A percentile compares a stretch with the other conserved stretches of the same genome.
Evolutionary conservation across 306 rosid genomes (phyloP).

Genomic region (Lathyrus aphaca): DNA sequence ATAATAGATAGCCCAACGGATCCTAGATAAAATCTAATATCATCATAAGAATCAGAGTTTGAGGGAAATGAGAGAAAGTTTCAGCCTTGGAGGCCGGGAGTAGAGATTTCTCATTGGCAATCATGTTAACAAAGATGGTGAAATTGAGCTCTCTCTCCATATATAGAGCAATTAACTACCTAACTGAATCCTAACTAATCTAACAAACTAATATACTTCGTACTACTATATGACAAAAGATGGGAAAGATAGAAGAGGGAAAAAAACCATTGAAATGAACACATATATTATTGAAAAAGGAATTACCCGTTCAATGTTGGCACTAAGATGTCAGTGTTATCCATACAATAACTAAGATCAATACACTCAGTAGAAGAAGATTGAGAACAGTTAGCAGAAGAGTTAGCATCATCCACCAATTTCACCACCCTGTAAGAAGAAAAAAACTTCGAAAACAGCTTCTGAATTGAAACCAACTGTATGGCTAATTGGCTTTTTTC

Average conservation of each 20-base stretch:
- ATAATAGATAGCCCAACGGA: not conserved
- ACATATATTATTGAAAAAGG: not conserved
- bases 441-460: constrained; percentile 57
- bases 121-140: not conserved
- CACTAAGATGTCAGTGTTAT: constrained; percentile 64
- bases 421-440: constrained; percentile 41
- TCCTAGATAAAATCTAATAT: not conserved
- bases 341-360: constrained; percentile 79
- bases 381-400: constrained; percentile 26
- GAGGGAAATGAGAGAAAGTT: not conserved
- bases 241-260: not conserved
- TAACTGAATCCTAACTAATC: not conserved
- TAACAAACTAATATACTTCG: not conserved
- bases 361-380: constrained; percentile 55
- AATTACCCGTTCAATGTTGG: constrained; percentile 89
- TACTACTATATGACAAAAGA: not conserved
- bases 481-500: constrained; percentile 56
- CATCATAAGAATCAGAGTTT: not conserved
- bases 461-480: constrained; percentile 75
- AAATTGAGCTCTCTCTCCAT: constrained; percentile 13
- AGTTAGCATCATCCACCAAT: constrained; percentile 29
- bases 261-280: not conserved
- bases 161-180: not conserved
- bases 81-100: not conserved
- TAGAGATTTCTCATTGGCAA: not conserved